Evolutionary conservation across 305 asterid species (phyloP).

Genomic region (Salvia sclarea): DNA sequence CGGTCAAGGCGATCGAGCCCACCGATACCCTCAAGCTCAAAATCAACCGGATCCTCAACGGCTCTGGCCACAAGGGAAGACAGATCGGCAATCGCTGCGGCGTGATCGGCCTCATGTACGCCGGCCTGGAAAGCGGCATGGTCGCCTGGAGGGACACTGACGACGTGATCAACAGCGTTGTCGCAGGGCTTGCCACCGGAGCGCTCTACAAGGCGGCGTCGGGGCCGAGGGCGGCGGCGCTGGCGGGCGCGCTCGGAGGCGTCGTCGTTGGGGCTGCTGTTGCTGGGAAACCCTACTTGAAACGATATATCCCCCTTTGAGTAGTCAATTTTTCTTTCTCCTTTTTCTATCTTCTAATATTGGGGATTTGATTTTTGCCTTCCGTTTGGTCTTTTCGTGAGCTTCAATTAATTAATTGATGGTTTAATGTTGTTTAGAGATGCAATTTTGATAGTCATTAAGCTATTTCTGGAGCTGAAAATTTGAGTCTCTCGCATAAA

Average conservation of each 20-base stretch:
- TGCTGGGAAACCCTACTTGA: conserved; percentile 76
- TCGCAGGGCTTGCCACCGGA: conserved; percentile 91
- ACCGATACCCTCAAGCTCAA: conserved; percentile 75
- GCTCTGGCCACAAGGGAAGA: conserved; percentile 78
- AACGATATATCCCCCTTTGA: conserved; percentile 82
- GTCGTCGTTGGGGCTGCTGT: conserved; percentile 80
- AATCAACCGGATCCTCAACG: conserved; percentile 73
- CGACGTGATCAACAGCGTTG: conserved; percentile 83
- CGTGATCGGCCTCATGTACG: conserved; percentile 76
- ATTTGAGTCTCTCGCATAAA: conserved; percentile 25
- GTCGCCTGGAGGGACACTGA: conserved; percentile 80
- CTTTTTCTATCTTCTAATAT: neutral
- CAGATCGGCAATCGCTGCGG: conserved; percentile 80
- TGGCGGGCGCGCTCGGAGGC: conserved; percentile 96
- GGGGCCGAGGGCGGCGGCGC: conserved; percentile 89
- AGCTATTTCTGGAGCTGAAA: conserved; percentile 27
- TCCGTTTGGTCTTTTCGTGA: conserved; percentile 4
- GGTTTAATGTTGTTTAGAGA: conserved; percentile 14
- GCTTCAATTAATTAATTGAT: conserved; percentile 29
- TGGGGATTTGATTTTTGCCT: conserved; percentile 22
- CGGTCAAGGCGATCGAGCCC: conserved; percentile 66
- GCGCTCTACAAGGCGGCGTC: conserved; percentile 91
- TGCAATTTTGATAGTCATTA: conserved; percentile 34
- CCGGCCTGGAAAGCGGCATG: conserved; percentile 90
- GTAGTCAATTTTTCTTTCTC: conserved; percentile 6